Evolutionary conservation across 805 yeast species (phyloP).

Genomic region (Candida nanaspora): DNA sequence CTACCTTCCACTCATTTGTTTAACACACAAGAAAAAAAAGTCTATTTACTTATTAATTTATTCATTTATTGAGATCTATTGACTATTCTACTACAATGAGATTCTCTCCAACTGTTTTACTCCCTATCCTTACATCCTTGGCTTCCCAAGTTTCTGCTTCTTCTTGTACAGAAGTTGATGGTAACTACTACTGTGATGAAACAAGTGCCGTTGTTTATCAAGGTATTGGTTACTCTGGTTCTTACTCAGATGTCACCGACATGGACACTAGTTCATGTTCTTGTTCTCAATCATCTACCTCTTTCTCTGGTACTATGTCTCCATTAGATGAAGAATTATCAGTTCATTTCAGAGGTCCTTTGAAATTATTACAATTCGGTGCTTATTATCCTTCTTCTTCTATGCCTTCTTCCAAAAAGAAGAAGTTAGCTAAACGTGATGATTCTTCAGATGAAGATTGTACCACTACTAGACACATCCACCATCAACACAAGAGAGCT

Average conservation of each 20-base stretch:
- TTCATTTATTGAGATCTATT: not conserved
- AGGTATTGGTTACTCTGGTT: conserved; percentile 79
- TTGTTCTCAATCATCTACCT: conserved; percentile 51
- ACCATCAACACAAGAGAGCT: conserved; percentile 52
- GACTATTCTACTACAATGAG: conserved; percentile 9
- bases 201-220: conserved; percentile 48
- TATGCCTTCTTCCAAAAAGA: conserved; percentile 26
- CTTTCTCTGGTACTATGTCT: conserved; percentile 66
- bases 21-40: too few species aligned
- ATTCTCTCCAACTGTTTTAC: conserved; percentile 12
- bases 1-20: not conserved
- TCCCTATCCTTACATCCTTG: conserved; percentile 16
- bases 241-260: conserved; percentile 62
- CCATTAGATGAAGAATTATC: conserved; percentile 86
- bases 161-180: conserved; percentile 34
- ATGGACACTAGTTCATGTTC: conserved; percentile 59
- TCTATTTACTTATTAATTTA: too few species aligned
- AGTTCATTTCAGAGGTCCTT: conserved; percentile 87
- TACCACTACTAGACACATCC: conserved; percentile 35
- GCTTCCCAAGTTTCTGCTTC: conserved; percentile 15
- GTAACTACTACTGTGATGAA: conserved; percentile 79
- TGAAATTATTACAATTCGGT: conserved; percentile 75
- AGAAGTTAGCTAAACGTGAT: conserved; percentile 21
- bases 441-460: conserved; percentile 37
- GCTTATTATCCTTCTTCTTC: conserved; percentile 70